Percentiles rank a stretch among this genome's conserved stretches.
Conservation (phyloP, 2,329 filamentous ascomycete genomes). For the Aspergillus sp. region DNA sequence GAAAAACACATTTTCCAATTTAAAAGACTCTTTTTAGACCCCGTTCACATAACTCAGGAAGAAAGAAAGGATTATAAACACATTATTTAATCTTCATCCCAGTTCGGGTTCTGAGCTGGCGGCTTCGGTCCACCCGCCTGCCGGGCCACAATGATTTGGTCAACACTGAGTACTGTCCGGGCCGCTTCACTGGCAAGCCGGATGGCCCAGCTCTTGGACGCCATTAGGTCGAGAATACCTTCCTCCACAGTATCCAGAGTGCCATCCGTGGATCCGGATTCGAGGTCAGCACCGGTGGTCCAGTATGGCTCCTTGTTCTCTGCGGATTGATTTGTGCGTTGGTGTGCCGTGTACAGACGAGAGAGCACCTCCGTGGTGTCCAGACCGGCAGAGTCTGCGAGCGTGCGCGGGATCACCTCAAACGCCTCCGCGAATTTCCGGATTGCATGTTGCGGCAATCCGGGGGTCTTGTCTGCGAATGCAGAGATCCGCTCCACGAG, state of each 20-base stretch:
- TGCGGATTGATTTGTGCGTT: conserved; percentile 39
- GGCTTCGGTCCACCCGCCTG: conserved; percentile 97
- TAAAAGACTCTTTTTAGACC: conserved; percentile 17
- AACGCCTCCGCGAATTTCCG: conserved; percentile 97
- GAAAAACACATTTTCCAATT: background rate
- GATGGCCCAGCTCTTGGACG: conserved; percentile 93
- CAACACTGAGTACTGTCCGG: conserved; percentile 86
- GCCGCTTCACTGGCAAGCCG: conserved; percentile 92
- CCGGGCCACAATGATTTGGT: conserved; percentile 97
- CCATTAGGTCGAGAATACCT: conserved; percentile 84
- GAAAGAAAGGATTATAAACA: conserved; percentile 2
- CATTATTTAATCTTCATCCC: conserved; percentile 54
- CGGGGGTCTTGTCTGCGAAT: conserved; percentile 84
- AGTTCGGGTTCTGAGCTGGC: conserved; percentile 79
- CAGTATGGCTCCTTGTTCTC: conserved; percentile 68
- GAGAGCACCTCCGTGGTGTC: conserved; percentile 96
- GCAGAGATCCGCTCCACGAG: conserved; percentile 86
- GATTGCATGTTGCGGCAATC: conserved; percentile 90
- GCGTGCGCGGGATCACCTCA: conserved; percentile 86
- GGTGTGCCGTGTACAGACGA: conserved; percentile 84
- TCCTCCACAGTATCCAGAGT: conserved; percentile 77
- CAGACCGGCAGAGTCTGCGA: conserved; percentile 89
- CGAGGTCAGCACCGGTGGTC: conserved; percentile 88
- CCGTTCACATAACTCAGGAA: conserved; percentile 4
- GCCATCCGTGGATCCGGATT: conserved; percentile 74